Conservation (phyloP, 192 early-diverging fungal species). For the Linnemannia zychae region DNA sequence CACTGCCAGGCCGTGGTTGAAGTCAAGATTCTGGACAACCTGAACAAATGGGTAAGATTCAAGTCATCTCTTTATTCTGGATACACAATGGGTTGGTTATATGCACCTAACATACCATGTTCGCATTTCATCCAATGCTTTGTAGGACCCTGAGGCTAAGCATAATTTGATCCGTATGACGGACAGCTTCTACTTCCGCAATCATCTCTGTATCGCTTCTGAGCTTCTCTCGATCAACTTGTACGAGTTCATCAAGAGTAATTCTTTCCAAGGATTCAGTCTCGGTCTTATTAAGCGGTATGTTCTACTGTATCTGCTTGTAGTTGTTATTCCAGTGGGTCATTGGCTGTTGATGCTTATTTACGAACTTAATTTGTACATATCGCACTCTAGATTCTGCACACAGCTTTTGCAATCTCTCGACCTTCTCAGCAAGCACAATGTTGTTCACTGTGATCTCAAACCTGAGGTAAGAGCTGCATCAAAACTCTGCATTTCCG, state of each 20-base stretch:
- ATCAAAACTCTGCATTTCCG: slow-evolving; percentile 23
- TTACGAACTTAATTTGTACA: neutral
- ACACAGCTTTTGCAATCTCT: slow-evolving; percentile 89
- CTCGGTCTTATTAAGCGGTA: slow-evolving; percentile 78
- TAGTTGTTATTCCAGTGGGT: neutral
- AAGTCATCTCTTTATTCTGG: neutral
- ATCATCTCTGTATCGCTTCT: slow-evolving; percentile 95
- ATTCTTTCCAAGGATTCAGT: slow-evolving; percentile 91
- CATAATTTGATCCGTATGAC: slow-evolving; percentile 91
- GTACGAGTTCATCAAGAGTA: slow-evolving; percentile 97
- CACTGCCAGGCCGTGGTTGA: slow-evolving; percentile 95
- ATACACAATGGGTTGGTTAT: neutral
- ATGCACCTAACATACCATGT: neutral
- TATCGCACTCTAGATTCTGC: slow-evolving; percentile 72
- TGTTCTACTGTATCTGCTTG: neutral
- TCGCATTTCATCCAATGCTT: neutral
- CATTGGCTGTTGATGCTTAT: neutral
- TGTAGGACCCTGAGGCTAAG: slow-evolving; percentile 83
- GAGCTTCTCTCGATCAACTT: slow-evolving; percentile 95
- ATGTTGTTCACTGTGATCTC: slow-evolving; percentile 96
- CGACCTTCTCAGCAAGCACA: slow-evolving; percentile 75
- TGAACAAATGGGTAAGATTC: slow-evolving; percentile 80
- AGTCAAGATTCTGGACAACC: slow-evolving; percentile 90
- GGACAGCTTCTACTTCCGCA: slow-evolving; percentile 94
- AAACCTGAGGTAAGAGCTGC: slow-evolving; percentile 85